Conservation (phyloP, 345 rosid genomes). For the Pseudoturritis turrita region DNA sequence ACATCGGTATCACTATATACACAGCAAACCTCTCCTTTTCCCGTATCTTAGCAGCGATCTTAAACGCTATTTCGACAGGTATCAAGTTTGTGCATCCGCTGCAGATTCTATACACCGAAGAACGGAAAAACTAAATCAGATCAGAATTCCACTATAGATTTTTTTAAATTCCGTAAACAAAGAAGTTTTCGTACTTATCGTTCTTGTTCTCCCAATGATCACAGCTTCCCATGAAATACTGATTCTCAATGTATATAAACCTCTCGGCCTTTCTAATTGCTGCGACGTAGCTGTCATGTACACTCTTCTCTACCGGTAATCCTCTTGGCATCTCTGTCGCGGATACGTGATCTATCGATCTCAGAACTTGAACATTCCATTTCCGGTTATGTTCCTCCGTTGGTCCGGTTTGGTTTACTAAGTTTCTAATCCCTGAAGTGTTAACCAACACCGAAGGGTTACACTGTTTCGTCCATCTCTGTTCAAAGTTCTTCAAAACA, state of each 20-base stretch:
- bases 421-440: constrained; percentile 36
- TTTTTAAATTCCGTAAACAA: neutral
- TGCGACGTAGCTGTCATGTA: constrained; percentile 72
- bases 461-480: constrained; percentile 79
- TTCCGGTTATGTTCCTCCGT: constrained; percentile 29
- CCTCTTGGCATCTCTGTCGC: constrained; percentile 48
- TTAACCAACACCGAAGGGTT: constrained; percentile 53
- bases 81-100: constrained; percentile 78
- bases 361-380: constrained; percentile 79
- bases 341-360: constrained; percentile 69
- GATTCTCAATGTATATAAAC: constrained; percentile 89
- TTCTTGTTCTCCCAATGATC: constrained; percentile 63
- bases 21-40: constrained; percentile 65
- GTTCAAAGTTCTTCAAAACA: constrained; percentile 65
- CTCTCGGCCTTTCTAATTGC: constrained; percentile 72
- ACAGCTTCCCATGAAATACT: constrained; percentile 82
- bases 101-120: neutral
- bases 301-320: constrained; percentile 51
- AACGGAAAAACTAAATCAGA: neutral
- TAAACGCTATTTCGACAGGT: constrained; percentile 76
- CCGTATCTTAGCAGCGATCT: constrained; percentile 55
- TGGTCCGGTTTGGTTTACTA: constrained; percentile 33
- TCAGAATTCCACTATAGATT: neutral
- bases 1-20: constrained; percentile 87
- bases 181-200: constrained; percentile 13